Percentiles rank a stretch among this genome's conserved stretches.
These are phyloP conservation scores for Chenopodium berlandieri DNA, from an alignment of 148 eudicot species.

Conservation along the genomic window DNA sequence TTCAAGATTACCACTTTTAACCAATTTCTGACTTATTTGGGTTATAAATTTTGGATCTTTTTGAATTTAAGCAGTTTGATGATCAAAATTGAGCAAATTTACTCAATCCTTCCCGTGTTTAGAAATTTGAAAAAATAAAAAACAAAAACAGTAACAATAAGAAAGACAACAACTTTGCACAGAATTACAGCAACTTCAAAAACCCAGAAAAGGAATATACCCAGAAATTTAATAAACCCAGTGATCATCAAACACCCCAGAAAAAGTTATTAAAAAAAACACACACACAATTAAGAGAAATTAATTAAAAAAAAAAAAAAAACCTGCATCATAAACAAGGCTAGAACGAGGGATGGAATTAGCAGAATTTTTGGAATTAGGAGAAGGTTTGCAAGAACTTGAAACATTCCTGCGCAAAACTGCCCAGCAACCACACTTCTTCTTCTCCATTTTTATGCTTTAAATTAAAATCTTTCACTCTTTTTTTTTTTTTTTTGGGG, in stretches of 20 bases:
- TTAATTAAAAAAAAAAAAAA: not conserved
- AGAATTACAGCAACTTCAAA: not conserved
- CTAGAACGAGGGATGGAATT: constrained; percentile 62
- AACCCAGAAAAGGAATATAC: not conserved
- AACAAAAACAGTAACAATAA: not conserved
- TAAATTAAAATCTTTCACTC: not conserved
- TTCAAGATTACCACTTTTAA: constrained; percentile 3
- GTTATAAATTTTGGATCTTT: constrained; percentile 7
- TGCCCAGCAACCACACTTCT: constrained; percentile 86
- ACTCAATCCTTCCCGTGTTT: not conserved
- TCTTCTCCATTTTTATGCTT: constrained; percentile 44
- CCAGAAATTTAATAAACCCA: not conserved
- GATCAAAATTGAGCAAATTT: not conserved
- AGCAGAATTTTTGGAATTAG: constrained; percentile 46
- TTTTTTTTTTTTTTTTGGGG: not conserved
- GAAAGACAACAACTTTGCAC: not conserved
- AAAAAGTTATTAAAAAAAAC: not conserved
- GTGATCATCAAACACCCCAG: constrained; percentile 3
- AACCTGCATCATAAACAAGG: constrained; percentile 96
- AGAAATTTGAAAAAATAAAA: not conserved
- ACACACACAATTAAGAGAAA: not conserved
- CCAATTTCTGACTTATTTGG: not conserved
- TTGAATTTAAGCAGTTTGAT: constrained; percentile 6
- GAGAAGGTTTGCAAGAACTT: constrained; percentile 49
- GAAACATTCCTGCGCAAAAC: constrained; percentile 52